Base-by-base conservation (phyloP, 352 stramenopile species). In the Achlya hypogyna region DNA sequence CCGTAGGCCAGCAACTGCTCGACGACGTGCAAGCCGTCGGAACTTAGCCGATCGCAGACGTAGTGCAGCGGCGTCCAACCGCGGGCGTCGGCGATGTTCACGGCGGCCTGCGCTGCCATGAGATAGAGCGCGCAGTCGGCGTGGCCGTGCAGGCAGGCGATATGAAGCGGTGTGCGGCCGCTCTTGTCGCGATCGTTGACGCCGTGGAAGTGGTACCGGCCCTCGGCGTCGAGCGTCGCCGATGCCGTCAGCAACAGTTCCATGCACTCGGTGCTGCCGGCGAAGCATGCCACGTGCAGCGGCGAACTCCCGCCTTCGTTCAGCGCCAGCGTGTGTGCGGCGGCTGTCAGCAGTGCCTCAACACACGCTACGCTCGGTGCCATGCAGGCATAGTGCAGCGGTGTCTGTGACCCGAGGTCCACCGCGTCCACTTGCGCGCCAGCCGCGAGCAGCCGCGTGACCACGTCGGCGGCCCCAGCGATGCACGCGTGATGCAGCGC, bases 341-440 rank as follows among this genome's bases (percentile, higher is more conserved):
- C 64, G 1, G 70, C 35, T 14, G 69, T 53, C 18, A 79, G 29
- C 14, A 82, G 53, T 14, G 27, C 40, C 20, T 75, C 66, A 3
- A 77, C 74, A 28, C 51, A 69, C 5, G 40, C 56, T 0, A 51
- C 54, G 34, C 86, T 72, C n/a, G 63, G 52, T 14, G 75, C 43
- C 8, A 81, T 71, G 62, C 82, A 88, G 27, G 82, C 79, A 45
- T 87, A 29, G 43, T 90, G 82, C 23, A 90, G 69, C 18, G 82
- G 74, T 8, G 79, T 86, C 38, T 84, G 73, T 51, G 79, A 70
- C 10, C 58, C 77, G 3, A 84, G 27, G 62, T 88, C 82, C 16
- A 71, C 28, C 5, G 70, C 72, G 54, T 78, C 62, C 0, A 72
- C 54, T 10, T 51, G 47, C 1, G 78, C 79, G 2, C 78, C 79